A percentile compares a stretch with the other conserved stretches of the same genome.
Conservation (phyloP, 225 moss, liverwort and hornwort species). For the Neckera pumila region DNA sequence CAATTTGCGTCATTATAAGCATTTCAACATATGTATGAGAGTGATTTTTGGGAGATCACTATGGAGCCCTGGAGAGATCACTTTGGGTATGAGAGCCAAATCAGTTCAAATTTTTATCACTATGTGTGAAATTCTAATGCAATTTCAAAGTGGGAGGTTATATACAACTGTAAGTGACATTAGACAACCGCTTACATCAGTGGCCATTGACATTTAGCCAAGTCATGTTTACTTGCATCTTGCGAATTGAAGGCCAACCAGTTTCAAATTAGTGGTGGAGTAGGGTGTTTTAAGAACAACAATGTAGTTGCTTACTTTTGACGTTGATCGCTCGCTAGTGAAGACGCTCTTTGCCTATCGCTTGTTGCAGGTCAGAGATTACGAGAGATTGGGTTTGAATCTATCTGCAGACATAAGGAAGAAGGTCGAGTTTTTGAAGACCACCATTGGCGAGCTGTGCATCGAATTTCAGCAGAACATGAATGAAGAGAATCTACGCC, state of each 20-base stretch:
- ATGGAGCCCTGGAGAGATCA: background rate
- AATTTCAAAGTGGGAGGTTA: background rate
- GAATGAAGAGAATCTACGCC: constrained; percentile 76
- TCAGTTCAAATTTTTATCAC: background rate
- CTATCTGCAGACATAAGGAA: constrained; percentile 63
- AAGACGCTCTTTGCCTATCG: background rate
- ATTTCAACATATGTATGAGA: no score
- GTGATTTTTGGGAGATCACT: background rate
- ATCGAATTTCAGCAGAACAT: constrained; percentile 85
- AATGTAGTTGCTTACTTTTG: background rate
- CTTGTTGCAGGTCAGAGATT: constrained; percentile 70
- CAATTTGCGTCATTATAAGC: background rate
- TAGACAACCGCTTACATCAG: background rate
- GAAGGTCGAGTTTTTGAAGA: constrained; percentile 73
- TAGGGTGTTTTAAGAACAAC: background rate
- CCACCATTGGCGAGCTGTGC: constrained; percentile 79
- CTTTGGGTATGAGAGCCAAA: background rate
- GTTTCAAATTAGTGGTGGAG: background rate
- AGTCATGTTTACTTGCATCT: background rate
- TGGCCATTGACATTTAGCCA: background rate
- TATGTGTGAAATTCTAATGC: background rate
- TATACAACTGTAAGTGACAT: background rate
- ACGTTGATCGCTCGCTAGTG: background rate
- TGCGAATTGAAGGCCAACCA: background rate
- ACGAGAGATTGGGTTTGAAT: constrained; percentile 82